Percentiles rank a stretch among this genome's conserved stretches.
These are phyloP conservation scores for Geosmithia flava DNA, from an alignment of 2,329 filamentous ascomycete species.

Conservation along the genomic window DNA sequence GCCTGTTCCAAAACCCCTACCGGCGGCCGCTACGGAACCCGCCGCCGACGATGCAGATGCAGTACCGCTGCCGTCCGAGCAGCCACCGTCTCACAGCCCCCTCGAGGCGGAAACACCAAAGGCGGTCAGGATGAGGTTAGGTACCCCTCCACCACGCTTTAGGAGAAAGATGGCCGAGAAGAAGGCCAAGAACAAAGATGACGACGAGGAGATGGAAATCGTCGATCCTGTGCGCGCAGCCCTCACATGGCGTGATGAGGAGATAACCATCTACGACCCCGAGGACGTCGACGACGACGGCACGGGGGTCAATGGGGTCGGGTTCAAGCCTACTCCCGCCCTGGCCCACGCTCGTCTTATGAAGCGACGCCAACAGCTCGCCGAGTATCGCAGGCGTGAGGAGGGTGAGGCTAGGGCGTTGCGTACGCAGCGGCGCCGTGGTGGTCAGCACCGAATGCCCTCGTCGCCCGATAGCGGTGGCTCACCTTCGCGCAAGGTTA, in stretches of 20 bases:
- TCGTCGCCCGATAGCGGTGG: not conserved
- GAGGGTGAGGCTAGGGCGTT: constrained; percentile 45
- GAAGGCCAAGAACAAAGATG: constrained; percentile 9
- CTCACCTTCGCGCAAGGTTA: constrained; percentile 14
- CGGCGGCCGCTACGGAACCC: not conserved
- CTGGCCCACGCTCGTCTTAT: constrained; percentile 43
- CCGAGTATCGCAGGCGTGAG: constrained; percentile 48
- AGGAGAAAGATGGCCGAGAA: constrained; percentile 9
- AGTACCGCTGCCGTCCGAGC: not conserved
- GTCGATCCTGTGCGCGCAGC: constrained; percentile 44
- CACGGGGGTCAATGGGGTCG: constrained; percentile 54
- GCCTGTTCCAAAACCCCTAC: not conserved
- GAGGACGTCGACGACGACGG: constrained; percentile 55
- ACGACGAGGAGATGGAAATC: constrained; percentile 23
- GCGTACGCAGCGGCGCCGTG: constrained; percentile 37
- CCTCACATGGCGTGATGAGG: constrained; percentile 55
- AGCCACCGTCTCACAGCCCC: not conserved
- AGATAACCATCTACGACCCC: constrained; percentile 55
- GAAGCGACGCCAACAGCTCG: constrained; percentile 47
- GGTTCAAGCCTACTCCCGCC: constrained; percentile 51
- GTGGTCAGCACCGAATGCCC: constrained; percentile 6
- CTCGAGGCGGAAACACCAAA: not conserved
- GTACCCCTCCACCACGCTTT: constrained; percentile 24
- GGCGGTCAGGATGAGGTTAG: constrained; percentile 15
- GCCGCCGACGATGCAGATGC: not conserved